Conservation (phyloP, 768 basidiomycete species). For the Lactarius psammicola region DNA sequence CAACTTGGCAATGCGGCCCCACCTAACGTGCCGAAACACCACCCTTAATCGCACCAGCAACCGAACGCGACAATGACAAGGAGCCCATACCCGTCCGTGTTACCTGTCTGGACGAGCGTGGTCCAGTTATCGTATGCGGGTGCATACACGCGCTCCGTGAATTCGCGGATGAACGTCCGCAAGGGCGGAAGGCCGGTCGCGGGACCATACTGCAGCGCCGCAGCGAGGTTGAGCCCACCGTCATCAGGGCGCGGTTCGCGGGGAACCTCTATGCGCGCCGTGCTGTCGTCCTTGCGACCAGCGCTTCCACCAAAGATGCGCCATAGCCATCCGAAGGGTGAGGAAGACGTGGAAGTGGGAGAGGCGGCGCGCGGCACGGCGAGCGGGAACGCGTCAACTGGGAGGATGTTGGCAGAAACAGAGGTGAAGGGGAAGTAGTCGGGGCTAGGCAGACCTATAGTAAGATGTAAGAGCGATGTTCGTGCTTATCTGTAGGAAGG, state of each 20-base stretch:
- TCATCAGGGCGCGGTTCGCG: slow-evolving; percentile 52
- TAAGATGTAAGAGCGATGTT: not conserved
- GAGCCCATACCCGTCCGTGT: slow-evolving; percentile 56
- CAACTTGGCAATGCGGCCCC: slow-evolving; percentile 56
- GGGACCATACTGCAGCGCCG: slow-evolving; percentile 67
- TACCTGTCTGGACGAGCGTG: slow-evolving; percentile 59
- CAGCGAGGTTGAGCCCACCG: slow-evolving; percentile 57
- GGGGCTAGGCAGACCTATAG: slow-evolving; percentile 60
- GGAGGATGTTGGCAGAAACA: slow-evolving; percentile 54
- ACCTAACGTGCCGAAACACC: slow-evolving; percentile 36
- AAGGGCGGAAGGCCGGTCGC: slow-evolving; percentile 55
- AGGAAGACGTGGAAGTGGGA: slow-evolving; percentile 23
- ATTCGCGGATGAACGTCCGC: slow-evolving; percentile 54
- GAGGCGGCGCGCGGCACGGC: slow-evolving; percentile 37
- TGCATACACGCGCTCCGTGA: slow-evolving; percentile 51
- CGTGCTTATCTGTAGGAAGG: not conserved
- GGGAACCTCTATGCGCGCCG: slow-evolving; percentile 50
- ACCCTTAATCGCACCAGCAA: no score
- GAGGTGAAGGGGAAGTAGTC: slow-evolving; percentile 69
- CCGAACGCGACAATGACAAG: not conserved
- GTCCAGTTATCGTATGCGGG: slow-evolving; percentile 63
- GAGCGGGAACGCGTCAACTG: slow-evolving; percentile 50
- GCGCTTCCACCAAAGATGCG: slow-evolving; percentile 44
- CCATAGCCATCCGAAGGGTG: slow-evolving; percentile 58
- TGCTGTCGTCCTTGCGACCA: slow-evolving; percentile 41